phyloP scores from a whole-genome alignment of 306 rosid genomes.

The Lathyrus oleraceus region DNA sequence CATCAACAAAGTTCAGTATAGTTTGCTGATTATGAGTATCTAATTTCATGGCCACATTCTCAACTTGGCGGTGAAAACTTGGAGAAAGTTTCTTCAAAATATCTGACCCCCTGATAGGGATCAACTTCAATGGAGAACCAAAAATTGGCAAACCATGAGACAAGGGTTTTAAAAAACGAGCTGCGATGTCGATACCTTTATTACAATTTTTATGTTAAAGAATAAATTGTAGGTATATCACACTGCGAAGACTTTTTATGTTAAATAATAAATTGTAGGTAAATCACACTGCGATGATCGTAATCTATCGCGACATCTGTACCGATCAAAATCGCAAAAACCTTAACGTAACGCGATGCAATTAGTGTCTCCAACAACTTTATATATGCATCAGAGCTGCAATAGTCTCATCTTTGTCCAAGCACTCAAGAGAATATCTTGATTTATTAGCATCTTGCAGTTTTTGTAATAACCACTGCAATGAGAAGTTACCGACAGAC shows the following conservation, averaged over 20 bases:
- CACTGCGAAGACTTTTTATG: too few relatives aligned
- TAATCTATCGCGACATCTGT: too few relatives aligned
- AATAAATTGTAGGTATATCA: too few relatives aligned
- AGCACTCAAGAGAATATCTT: conserved; percentile 61
- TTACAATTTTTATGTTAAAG: too few relatives aligned
- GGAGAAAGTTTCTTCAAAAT: conserved; percentile 51
- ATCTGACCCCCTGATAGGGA: conserved; percentile 61
- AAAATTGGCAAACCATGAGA: conserved; percentile 74
- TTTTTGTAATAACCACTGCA: conserved; percentile 75
- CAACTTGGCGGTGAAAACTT: conserved; percentile 61
- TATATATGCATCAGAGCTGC: conserved; percentile 71
- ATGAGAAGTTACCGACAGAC: conserved; percentile 66
- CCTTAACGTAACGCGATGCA: too few relatives aligned
- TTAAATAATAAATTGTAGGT: too few relatives aligned
- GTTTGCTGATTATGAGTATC: conserved; percentile 44
- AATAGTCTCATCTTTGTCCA: conserved; percentile 65
- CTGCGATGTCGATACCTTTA: too few relatives aligned
- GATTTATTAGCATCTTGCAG: conserved; percentile 79
- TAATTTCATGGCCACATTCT: conserved; percentile 61
- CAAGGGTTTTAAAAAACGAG: too few relatives aligned
- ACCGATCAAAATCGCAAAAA: too few relatives aligned
- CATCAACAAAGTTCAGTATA: conserved; percentile 57
- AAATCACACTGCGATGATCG: too few relatives aligned
- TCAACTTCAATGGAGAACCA: conserved; percentile 67
- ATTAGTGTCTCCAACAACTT: too few relatives aligned